A percentile compares a stretch with the other conserved stretches of the same genome.
Conservation (phyloP, 495 filamentous ascomycete species). For the Neurospora tetraspora region DNA sequence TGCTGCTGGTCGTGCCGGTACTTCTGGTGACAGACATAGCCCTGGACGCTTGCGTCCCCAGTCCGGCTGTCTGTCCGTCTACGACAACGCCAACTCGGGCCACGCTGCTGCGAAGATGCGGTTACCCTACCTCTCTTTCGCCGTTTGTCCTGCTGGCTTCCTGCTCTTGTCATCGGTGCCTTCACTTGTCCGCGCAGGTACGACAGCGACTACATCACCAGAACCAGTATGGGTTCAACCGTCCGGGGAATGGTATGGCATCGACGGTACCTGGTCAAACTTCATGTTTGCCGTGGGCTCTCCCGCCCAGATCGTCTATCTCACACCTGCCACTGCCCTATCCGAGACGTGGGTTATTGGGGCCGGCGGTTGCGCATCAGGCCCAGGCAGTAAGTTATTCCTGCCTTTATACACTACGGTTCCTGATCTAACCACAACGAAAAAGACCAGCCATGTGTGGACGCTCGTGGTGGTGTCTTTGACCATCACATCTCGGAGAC, state of each 20-base stretch:
- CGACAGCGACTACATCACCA: conserved; percentile 1
- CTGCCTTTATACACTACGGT: not conserved
- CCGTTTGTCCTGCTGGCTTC: conserved; percentile 19
- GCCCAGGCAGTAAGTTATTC: conserved; percentile 18
- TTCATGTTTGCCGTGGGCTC: conserved; percentile 46
- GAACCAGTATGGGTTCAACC: conserved; percentile 33
- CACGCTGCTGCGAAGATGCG: conserved; percentile 25
- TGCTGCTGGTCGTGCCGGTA: not conserved
- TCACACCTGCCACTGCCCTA: conserved; percentile 45
- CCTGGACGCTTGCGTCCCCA: conserved; percentile 4
- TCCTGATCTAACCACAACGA: conserved; percentile 15
- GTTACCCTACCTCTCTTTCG: conserved; percentile 22
- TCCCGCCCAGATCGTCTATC: conserved; percentile 46
- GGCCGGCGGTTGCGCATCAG: conserved; percentile 36
- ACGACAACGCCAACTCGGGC: conserved; percentile 10
- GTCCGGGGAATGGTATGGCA: conserved; percentile 35
- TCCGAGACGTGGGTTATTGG: conserved; percentile 50
- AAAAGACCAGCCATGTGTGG: conserved; percentile 28
- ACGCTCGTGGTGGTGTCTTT: conserved; percentile 45
- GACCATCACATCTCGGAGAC: conserved; percentile 38
- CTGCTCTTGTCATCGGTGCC: conserved; percentile 27
- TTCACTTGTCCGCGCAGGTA: conserved; percentile 20
- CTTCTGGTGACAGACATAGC: conserved; percentile 16
- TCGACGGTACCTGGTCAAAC: conserved; percentile 43
- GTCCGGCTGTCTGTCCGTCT: conserved; percentile 6